phyloP scores from a whole-genome alignment of 805 yeast species.

The Zygotorulaspora florentina region DNA sequence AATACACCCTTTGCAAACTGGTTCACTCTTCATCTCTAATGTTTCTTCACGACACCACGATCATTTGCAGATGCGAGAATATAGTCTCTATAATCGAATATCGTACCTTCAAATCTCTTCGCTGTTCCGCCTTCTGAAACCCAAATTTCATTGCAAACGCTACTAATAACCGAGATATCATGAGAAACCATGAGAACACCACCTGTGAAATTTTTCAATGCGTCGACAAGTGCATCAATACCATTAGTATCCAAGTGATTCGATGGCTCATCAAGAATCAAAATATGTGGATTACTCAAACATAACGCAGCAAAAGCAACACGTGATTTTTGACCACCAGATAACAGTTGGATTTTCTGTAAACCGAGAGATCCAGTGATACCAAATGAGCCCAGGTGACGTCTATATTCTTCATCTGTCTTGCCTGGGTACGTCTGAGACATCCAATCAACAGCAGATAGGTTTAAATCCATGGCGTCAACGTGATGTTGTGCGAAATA shows the following conservation, averaged over 20 bases:
- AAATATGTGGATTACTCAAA: conserved; percentile 81
- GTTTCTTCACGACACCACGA: conserved; percentile 88
- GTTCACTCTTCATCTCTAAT: conserved; percentile 36
- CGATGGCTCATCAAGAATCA: conserved; percentile 95
- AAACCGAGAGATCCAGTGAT: conserved; percentile 91
- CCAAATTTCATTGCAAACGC: conserved; percentile 93
- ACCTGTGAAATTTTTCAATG: conserved; percentile 82
- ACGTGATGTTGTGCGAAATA: conserved; percentile 99
- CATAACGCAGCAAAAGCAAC: conserved; percentile 97
- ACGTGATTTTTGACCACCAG: conserved; percentile 98
- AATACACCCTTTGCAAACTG: background rate
- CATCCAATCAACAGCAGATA: conserved; percentile 94
- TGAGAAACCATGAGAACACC: conserved; percentile 98
- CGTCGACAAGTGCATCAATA: conserved; percentile 90
- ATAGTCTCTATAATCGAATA: conserved; percentile 84
- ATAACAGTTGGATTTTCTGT: conserved; percentile 81
- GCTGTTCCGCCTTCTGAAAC: conserved; percentile 86
- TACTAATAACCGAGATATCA: conserved; percentile 86
- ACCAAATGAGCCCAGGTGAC: conserved; percentile 95
- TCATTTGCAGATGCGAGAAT: conserved; percentile 73
- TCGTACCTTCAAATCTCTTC: conserved; percentile 70
- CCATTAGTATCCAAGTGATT: conserved; percentile 98
- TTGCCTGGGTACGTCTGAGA: conserved; percentile 85
- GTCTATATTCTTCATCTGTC: conserved; percentile 93
- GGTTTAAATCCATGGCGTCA: conserved; percentile 86